Evolutionary conservation across 768 basidiomycete genomes (phyloP), one percentile per base, ranked within the genome.

Genomic region (Pisolithus marmoratus): DNA sequence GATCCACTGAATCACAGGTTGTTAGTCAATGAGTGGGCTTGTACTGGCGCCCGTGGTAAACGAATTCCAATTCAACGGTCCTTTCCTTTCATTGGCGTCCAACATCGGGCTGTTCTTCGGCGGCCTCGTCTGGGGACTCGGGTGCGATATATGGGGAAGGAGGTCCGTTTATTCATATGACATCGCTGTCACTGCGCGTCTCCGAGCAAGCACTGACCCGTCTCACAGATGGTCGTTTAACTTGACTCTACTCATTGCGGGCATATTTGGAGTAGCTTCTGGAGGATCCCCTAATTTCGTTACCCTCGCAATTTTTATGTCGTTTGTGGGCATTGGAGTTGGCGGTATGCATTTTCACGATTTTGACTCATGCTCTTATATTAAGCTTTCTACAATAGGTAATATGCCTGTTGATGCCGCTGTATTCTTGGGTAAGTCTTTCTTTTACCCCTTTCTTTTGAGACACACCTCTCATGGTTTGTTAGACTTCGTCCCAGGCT

Each of bases 321-420:
- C 78, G 8, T 54, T 74, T 7, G 66, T 75, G 11, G 72, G 76
- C 1, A 56, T 81, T 4, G 80, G 80, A 5, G 78, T 72, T 0
- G 80, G 81, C 27, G 80, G 66, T 66, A 56, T 0, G 65, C 43
- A 7, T 47, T n/a, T 29, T 38, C 2, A n/a, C 31, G 12, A 14
- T 4, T 44, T 31, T 40, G 2, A 23, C 8, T 12, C 2, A 2
- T 50, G 8, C n/a, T 37, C 24, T 12, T n/a, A 2, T 34, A 2
- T 22, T 40, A 38, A 56, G 14, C 56, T 42, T 8, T 34, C 22
- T 17, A 14, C 9, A 44, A 12, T 17, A 68, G 70, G 83, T 8
- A 83, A 83, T 58, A 62, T 83, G 37, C 79, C 82, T 2, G 81
- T 83, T 3, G 79, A 74, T 56, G 73, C 76, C 14, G 73, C 76